Evolutionary conservation across 139 green algal genomes (phyloP).

Genomic region (Mesostigma viride): DNA sequence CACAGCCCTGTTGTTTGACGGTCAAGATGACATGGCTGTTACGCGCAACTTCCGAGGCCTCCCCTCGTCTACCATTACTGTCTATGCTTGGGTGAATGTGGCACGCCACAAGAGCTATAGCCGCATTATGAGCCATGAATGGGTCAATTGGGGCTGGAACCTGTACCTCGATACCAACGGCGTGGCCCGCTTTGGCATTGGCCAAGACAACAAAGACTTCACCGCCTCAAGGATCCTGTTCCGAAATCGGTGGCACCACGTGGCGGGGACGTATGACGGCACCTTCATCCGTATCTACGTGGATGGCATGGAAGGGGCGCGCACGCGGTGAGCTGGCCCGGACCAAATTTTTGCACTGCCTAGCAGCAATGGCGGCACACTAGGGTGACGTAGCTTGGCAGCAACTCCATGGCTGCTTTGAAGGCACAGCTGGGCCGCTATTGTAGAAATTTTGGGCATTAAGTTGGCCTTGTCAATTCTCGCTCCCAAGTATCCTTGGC

Average conservation of each 20-base stretch:
- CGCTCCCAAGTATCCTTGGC: too few relatives aligned
- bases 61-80: constrained; percentile 10
- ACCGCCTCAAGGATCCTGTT: constrained; percentile 24
- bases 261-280: constrained; percentile 23
- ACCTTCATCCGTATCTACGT: constrained; percentile 15
- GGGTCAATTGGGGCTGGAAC: constrained; percentile 30
- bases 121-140: constrained; percentile 28
- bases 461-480: too few relatives aligned
- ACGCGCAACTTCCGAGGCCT: constrained; percentile 12
- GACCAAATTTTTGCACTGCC: too few relatives aligned
- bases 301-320: constrained; percentile 15
- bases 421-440: too few relatives aligned
- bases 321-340: background rate
- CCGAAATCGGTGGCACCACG: constrained; percentile 20
- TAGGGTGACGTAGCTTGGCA: too few relatives aligned
- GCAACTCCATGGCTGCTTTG: too few relatives aligned
- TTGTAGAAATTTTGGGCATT: too few relatives aligned
- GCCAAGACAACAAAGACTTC: constrained; percentile 27
- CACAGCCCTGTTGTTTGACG: constrained; percentile 16
- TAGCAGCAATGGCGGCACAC: too few relatives aligned
- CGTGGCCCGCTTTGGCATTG: constrained; percentile 23
- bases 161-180: constrained; percentile 20
- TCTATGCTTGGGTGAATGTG: constrained; percentile 18
- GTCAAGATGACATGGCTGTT: constrained; percentile 10
- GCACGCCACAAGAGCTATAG: constrained; percentile 20